Evolutionary conservation across 805 yeast species (phyloP).

Genomic region (Cyberlindnera maritima): DNA sequence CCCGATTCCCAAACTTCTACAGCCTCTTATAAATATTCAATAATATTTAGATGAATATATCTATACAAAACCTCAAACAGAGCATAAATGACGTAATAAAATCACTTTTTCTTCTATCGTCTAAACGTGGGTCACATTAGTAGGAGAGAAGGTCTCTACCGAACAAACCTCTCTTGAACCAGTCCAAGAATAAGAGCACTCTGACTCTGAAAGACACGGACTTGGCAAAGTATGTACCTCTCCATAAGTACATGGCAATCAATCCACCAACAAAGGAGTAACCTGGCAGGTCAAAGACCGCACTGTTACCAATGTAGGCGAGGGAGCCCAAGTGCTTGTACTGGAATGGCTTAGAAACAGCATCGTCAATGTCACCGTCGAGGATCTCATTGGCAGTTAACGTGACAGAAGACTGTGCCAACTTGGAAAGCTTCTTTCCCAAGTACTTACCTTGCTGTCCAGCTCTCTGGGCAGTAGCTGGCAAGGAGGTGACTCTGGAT

Average conservation of each 20-base stretch:
- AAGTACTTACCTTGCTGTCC: conserved; percentile 67
- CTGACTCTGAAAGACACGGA: conserved; percentile 64
- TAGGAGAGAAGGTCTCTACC: conserved; percentile 44
- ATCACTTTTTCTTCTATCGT: conserved; percentile 3
- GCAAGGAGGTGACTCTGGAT: conserved; percentile 61
- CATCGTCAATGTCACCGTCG: conserved; percentile 56
- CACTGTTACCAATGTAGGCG: conserved; percentile 69
- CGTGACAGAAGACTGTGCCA: conserved; percentile 45
- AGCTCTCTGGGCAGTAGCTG: conserved; percentile 76
- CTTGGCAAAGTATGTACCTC: conserved; percentile 67
- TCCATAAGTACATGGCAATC: conserved; percentile 71
- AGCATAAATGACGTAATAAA: neutral
- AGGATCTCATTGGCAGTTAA: conserved; percentile 43
- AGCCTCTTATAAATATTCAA: neutral
- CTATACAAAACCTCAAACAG: neutral
- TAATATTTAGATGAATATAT: neutral
- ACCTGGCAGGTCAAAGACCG: conserved; percentile 64
- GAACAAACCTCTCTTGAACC: conserved; percentile 60
- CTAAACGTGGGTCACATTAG: conserved; percentile 6
- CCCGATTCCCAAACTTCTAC: too few relatives aligned
- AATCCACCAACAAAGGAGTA: conserved; percentile 63
- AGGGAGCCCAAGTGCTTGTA: conserved; percentile 65
- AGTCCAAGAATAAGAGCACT: conserved; percentile 61
- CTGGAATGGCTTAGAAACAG: conserved; percentile 53
- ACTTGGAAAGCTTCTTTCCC: conserved; percentile 54